Evolutionary conservation across 306 rosid species (phyloP).

Genomic region (Lathyrus oleraceus): DNA sequence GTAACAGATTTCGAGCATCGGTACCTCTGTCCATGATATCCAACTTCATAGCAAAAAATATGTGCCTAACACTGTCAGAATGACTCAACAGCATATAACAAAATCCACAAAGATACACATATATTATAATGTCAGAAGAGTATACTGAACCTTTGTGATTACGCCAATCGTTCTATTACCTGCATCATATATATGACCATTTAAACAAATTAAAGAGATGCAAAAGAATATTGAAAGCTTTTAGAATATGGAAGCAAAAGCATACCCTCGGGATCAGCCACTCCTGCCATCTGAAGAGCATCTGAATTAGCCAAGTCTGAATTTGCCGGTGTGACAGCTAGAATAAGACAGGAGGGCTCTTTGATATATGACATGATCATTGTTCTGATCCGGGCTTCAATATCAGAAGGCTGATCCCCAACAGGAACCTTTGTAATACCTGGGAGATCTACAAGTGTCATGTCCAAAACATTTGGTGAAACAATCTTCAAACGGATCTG

Average conservation of each 20-base stretch:
- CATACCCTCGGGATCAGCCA: constrained; percentile 98
- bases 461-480: constrained; percentile 97
- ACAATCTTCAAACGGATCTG: constrained; percentile 96
- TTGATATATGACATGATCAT: constrained; percentile 97
- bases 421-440: constrained; percentile 99
- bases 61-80: constrained; percentile 39
- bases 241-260: constrained; percentile 32
- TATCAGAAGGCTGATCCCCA: constrained; percentile 97
- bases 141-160: constrained; percentile 78
- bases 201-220: constrained; percentile 7
- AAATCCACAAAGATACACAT: background rate
- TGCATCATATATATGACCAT: constrained; percentile 43
- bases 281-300: constrained; percentile 99
- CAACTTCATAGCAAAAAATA: constrained; percentile 51
- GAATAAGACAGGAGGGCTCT: constrained; percentile 73
- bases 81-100: constrained; percentile 26
- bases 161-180: constrained; percentile 96
- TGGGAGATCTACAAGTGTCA: constrained; percentile 96
- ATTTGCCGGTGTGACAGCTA: constrained; percentile 97
- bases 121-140: constrained; percentile 11
- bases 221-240: constrained; percentile 25
- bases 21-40: constrained; percentile 99
- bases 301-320: constrained; percentile 98
- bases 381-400: constrained; percentile 92
- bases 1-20: constrained; percentile 93